Evolutionary conservation across 176 grass and related monocot species (phyloP).

Genomic region (Puccinellia tenuiflora): DNA sequence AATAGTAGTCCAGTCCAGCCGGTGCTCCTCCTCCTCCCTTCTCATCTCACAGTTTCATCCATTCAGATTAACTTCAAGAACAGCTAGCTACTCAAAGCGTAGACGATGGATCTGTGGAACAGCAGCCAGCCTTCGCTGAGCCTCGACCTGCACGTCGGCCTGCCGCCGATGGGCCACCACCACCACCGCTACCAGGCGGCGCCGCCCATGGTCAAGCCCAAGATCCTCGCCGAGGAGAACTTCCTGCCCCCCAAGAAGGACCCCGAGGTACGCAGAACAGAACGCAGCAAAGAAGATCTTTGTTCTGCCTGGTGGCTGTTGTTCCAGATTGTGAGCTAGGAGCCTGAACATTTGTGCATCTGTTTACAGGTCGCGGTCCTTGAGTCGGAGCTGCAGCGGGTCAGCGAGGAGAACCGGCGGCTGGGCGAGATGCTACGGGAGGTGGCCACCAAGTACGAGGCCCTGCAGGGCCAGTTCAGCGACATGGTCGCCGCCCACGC

Average conservation of each 20-base stretch:
- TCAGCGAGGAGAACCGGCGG: constrained; percentile 60
- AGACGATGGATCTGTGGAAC: constrained; percentile 51
- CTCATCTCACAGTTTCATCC: too few species aligned
- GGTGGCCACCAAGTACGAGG: constrained; percentile 49
- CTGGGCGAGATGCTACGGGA: constrained; percentile 42
- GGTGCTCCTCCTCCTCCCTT: background rate
- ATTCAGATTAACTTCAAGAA: background rate
- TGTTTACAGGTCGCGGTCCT: constrained; percentile 30
- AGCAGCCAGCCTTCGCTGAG: constrained; percentile 54
- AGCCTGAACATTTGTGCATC: background rate
- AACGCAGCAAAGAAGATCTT: background rate
- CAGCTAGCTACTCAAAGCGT: background rate
- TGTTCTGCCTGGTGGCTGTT: background rate
- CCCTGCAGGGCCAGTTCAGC: constrained; percentile 43
- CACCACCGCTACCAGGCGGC: constrained; percentile 10
- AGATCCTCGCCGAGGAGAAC: constrained; percentile 50
- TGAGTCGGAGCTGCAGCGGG: constrained; percentile 51
- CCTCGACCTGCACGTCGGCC: constrained; percentile 64
- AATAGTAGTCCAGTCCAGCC: background rate
- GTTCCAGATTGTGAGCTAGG: background rate
- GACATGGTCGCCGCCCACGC: constrained; percentile 18
- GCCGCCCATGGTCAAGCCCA: constrained; percentile 28
- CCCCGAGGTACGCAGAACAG: constrained; percentile 38
- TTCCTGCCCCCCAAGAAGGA: constrained; percentile 57
- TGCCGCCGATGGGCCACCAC: constrained; percentile 13